Evolutionary conservation across 257 asterid species (phyloP).

Genomic region (Agastache rugosa): DNA sequence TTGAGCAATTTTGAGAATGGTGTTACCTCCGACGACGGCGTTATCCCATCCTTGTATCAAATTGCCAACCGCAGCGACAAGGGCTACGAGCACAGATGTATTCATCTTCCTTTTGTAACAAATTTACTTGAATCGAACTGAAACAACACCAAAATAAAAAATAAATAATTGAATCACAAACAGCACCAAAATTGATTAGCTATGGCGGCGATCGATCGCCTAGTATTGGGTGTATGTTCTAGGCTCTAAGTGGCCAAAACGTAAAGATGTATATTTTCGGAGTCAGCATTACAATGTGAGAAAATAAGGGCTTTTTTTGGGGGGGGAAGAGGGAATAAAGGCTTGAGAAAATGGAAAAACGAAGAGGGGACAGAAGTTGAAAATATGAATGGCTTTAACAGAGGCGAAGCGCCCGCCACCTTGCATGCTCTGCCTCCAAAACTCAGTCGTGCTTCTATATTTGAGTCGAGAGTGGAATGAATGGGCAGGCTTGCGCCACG

Average conservation of each 20-base stretch:
- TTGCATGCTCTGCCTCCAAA: conserved; percentile 26
- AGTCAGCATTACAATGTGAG: neutral
- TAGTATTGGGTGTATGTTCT: neutral
- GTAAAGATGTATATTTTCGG: neutral
- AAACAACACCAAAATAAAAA: neutral
- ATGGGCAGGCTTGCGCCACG: neutral
- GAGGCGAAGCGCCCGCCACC: conserved; percentile 39
- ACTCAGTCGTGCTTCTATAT: neutral
- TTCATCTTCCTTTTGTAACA: conserved; percentile 45
- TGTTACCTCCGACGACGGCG: conserved; percentile 64
- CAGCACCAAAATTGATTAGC: neutral
- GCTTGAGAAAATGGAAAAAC: neutral
- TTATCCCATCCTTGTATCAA: conserved; percentile 80
- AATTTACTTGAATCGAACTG: neutral
- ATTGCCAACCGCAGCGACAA: conserved; percentile 69
- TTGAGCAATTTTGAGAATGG: neutral
- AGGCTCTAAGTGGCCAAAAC: neutral
- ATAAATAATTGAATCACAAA: neutral
- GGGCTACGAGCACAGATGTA: conserved; percentile 59
- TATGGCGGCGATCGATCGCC: neutral
- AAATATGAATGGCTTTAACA: conserved; percentile 1
- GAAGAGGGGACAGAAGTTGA: neutral
- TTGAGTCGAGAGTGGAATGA: neutral
- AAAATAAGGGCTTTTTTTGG: neutral
- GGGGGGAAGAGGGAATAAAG: neutral